Evolutionary conservation across 164 flowering plant species (phyloP), one percentile per base, ranked within the genome.

Genomic region (Dillenia suffruticosa): DNA sequence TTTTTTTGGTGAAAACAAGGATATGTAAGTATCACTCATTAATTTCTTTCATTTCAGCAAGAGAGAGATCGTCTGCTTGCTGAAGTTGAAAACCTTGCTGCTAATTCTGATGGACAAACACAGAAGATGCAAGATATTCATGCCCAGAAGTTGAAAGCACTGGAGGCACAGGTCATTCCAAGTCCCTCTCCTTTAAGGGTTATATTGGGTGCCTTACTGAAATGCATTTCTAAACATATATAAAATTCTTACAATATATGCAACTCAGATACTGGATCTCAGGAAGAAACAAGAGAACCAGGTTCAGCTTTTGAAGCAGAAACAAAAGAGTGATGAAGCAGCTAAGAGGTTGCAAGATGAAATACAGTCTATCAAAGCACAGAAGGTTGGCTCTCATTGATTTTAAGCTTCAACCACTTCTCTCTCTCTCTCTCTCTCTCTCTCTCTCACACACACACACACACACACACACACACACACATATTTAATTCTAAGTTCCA

Each of bases 221-320:
- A 46, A 59, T 40, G 6, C 26, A n/a, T 51, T 50, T n/a, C 14
- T 24, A 12, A 6, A 49, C 15, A 10, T 46, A 17, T 49, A 17
- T 12, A 10, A 63, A 43, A 10, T 49, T 58, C 12, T 8, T 44
- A 46, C 22, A 8, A 13, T 47, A 51, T 64, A 5, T 59, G 3
- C 49, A 56, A 17, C 49, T 58, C 75, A 90, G 98, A 91, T 94
- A 70, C 76, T 70, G 76, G 98, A 95, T 78, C 92, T 95, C 22
- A 95, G 84, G 79, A 95, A 88, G 81, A 95, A 92, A 66, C 97
- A 95, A 78, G 99, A 95, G 77, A 88, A 70, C 75, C 98, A 95
- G 69, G 96, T 90, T 72, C 97, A 88, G 70, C 83, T 92, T 64
- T 69, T 90, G 57, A 92, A 87, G 82, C 97, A 92, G 79, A 95